Base-by-base conservation (phyloP, 768 basidiomycete genomes). In the Tricholoma furcatifolium region DNA sequence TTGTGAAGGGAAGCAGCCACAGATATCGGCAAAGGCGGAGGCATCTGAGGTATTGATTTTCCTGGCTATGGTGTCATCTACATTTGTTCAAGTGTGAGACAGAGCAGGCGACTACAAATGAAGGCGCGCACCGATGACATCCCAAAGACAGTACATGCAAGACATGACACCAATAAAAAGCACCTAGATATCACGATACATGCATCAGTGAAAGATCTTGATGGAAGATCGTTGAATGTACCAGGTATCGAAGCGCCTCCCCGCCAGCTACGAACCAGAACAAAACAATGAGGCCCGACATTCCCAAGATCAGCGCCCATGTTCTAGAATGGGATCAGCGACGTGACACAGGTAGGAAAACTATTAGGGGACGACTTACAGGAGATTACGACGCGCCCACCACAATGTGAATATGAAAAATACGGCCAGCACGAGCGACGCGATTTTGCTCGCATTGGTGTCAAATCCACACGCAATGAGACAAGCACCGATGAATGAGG, bases 11-110 rank as follows among this genome's bases (percentile, higher is more conserved):
- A 81, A 93, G 68, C 91, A 94, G 20, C 90, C 91, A 60, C 88
- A 94, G 43, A 91, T 82, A 15, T 84, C 73, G 2, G 93, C 89
- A 61, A 93, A 96, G 8, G 84, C 84, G 3, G 86, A 85, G 0
- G 93, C 93, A 62, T 96, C 93, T 15, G 88, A 91, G n/a, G 80
- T 78, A 60, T 94, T 93, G 55, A 90, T 83, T 67, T 92, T 92
- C 42, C 91, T 77, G 2, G 85, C 81, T 45, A 93, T 81, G 10
- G 91, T 93, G 61, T 93, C 91, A 66, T 92, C 93, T 88, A 61
- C 17, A 39, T 38, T 20, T 31, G 24, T 24, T 44, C 32, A 7
- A 31, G 20, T 27, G n/a, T 39, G 45, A 45, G 31, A 20, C 10
- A 50, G 10, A 3, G 31, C 4, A 10, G 11, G 27, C 14, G 7